A percentile compares a stretch with the other conserved stretches of the same genome.
Conservation (phyloP, 2,329 filamentous ascomycete genomes). For the Seiridium unicorne region DNA sequence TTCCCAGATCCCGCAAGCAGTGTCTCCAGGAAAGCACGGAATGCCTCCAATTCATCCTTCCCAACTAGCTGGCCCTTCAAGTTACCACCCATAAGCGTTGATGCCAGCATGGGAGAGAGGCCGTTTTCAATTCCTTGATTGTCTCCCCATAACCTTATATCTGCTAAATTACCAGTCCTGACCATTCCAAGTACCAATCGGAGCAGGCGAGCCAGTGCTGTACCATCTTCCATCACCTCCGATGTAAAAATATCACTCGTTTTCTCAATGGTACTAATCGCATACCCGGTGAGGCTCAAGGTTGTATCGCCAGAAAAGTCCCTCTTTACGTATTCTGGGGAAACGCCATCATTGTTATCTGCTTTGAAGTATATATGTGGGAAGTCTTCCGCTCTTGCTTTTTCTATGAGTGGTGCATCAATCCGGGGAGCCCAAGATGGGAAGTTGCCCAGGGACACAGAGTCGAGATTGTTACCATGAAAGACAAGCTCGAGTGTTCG, state of each 20-base stretch:
- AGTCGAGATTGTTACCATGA: background rate
- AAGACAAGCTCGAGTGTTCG: background rate
- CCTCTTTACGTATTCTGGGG: background rate
- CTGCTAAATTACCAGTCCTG: background rate
- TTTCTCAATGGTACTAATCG: background rate
- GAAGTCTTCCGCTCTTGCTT: background rate
- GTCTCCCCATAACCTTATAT: background rate
- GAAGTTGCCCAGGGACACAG: background rate
- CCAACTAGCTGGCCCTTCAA: background rate
- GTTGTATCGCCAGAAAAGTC: background rate
- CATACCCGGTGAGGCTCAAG: background rate
- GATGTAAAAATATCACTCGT: background rate
- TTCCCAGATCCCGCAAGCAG: background rate
- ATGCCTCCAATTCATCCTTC: background rate
- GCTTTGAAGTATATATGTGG: background rate
- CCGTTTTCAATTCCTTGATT: background rate
- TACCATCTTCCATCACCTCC: background rate
- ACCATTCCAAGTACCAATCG: background rate
- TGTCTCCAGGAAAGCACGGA: background rate
- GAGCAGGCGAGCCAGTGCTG: background rate
- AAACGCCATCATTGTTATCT: background rate
- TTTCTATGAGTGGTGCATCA: background rate
- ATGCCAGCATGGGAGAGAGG: background rate
- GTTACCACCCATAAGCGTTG: background rate
- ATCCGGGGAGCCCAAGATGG: background rate